A percentile compares a stretch with the other conserved stretches of the same genome.
Conservation (phyloP, 257 asterid genomes). For the Anisodus tanguticus region DNA sequence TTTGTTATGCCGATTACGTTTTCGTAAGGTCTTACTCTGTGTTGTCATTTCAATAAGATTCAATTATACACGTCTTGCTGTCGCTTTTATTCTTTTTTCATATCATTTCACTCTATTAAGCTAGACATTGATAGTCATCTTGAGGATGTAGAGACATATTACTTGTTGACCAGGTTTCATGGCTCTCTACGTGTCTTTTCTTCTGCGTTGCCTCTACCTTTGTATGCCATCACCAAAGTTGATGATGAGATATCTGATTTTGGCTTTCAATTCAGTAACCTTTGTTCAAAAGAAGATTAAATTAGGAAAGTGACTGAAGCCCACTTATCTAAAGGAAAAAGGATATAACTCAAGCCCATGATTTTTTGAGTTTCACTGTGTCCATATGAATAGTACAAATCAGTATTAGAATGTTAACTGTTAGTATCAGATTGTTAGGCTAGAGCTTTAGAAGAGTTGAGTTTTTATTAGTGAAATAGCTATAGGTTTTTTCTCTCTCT, state of each 20-base stretch:
- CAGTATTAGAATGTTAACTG: background rate
- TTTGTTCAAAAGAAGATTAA: background rate
- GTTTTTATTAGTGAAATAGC: background rate
- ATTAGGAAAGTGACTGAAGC: background rate
- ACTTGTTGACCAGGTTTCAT: slow-evolving; percentile 22
- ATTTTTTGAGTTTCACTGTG: background rate
- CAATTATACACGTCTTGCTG: slow-evolving; percentile 22
- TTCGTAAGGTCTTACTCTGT: slow-evolving; percentile 98
- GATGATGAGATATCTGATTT: slow-evolving; percentile 1
- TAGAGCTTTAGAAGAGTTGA: background rate
- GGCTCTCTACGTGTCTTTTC: background rate
- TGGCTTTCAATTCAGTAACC: slow-evolving; percentile 17
- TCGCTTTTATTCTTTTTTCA: background rate
- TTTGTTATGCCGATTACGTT: slow-evolving; percentile 93
- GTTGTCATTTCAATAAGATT: slow-evolving; percentile 44
- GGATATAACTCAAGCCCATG: background rate
- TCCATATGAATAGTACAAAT: slow-evolving; percentile 7
- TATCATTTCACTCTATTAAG: background rate
- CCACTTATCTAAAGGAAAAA: background rate
- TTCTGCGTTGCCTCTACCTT: background rate
- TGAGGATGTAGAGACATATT: background rate
- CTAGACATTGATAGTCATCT: background rate
- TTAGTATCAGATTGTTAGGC: background rate
- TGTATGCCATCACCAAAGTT: background rate
- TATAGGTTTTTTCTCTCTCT: too few relatives aligned